Evolutionary conservation across 2,329 filamentous ascomycete species (phyloP), one percentile per base, ranked within the genome.

Genomic region (Thermoascus crustaceus): DNA sequence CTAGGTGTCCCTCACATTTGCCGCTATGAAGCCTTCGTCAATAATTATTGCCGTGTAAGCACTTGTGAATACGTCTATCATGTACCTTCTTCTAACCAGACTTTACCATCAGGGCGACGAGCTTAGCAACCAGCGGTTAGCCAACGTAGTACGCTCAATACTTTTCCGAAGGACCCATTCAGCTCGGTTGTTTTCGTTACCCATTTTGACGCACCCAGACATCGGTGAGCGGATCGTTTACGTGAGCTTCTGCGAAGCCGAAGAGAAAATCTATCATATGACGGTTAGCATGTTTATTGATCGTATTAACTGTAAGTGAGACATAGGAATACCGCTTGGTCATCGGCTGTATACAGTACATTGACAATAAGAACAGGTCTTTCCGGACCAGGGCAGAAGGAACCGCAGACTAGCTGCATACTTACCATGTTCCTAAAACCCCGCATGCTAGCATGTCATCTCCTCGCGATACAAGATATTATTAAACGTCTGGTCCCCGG

Each of bases 161-260:
- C 73, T 78, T 67, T 63, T 74, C 10, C 62, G 75, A 4, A 63
- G 73, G 4, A 77, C 73, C 0, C 73, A 78, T 50, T 53, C 55
- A 1, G 71, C 75, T 35, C 64, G 53, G 0, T 58, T 79, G 10
- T 72, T 79, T 40, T 62, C 66, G 1, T 56, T 64, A 0, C 69
- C 72, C 0, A 68, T 80, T 1, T 49, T 79, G 10, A 69, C 66
- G 6, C 58, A 80, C 0, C 76, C 75, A 0, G 52, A 55, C 9
- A 67, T 75, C 0, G 55, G 55, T 5, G 60, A 72, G 34, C 49
- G 47, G 2, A 65, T 65, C 0, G 45, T 65, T 4, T 53, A 48
- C 41, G 55, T 74, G 1, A 46, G 69, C 0, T 75, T 78, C 51
- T 74, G 71, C 9, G 40, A 57, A 0, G 59, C 73, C 1, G 75